Evolutionary conservation across 2,329 filamentous ascomycete genomes (phyloP).

Genomic region (Penicillium sp.): DNA sequence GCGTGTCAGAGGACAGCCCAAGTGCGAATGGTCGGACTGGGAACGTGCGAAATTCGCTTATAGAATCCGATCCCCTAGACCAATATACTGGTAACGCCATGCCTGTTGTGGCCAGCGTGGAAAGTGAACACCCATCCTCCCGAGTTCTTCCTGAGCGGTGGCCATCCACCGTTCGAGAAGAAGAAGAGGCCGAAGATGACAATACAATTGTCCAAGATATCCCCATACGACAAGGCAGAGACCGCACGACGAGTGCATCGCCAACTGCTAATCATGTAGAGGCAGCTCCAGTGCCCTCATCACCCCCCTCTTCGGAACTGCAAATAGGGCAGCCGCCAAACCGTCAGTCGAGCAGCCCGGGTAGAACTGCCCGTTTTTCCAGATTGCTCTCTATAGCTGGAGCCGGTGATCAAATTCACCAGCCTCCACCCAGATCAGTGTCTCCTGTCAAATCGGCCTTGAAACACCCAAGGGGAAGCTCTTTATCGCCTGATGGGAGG

Average conservation of each 20-base stretch:
- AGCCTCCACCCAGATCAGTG: conserved; percentile 59
- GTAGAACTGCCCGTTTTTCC: conserved; percentile 59
- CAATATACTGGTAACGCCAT: not conserved
- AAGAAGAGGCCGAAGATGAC: conserved; percentile 10
- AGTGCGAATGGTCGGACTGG: conserved; percentile 10
- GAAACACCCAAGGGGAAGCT: conserved; percentile 55
- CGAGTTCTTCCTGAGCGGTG: conserved; percentile 13
- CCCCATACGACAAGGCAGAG: not conserved
- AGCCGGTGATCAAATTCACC: conserved; percentile 51
- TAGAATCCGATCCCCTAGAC: not conserved
- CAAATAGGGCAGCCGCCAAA: conserved; percentile 18
- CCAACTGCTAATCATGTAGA: conserved; percentile 17
- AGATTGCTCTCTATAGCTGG: conserved; percentile 51
- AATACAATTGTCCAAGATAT: not conserved
- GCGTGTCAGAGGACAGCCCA: conserved; percentile 17
- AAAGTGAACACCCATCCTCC: conserved; percentile 14
- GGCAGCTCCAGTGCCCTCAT: conserved; percentile 19
- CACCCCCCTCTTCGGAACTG: conserved; percentile 16
- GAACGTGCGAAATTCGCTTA: conserved; percentile 1
- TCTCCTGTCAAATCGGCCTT: conserved; percentile 64
- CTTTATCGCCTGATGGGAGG: conserved; percentile 37
- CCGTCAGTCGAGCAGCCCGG: conserved; percentile 48
- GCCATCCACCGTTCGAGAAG: conserved; percentile 14
- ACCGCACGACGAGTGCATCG: conserved; percentile 11
- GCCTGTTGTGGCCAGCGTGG: not conserved